phyloP scores from a whole-genome alignment of 148 eudicot genomes.

The Amaranthus hypochondriacus region DNA sequence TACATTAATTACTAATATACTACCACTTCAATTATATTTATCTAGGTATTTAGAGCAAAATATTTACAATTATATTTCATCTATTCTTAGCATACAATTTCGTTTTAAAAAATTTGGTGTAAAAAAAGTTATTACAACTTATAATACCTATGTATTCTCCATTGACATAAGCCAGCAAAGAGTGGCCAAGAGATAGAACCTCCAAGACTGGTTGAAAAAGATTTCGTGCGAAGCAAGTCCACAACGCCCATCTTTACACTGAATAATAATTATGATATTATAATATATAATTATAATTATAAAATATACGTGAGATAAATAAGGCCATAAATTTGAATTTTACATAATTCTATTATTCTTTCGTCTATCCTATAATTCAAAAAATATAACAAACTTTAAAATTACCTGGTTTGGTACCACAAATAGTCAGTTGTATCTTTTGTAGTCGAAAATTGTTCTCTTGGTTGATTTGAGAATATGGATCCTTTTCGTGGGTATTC shows the following conservation, averaged over 20 bases:
- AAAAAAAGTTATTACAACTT: too few relatives aligned
- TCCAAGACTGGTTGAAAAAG: slow-evolving; percentile 63
- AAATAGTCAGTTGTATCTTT: slow-evolving; percentile 71
- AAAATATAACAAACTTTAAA: background rate
- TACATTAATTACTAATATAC: too few relatives aligned
- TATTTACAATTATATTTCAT: too few relatives aligned
- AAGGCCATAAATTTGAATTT: too few relatives aligned
- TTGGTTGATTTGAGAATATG: slow-evolving; percentile 28
- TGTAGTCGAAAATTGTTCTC: slow-evolving; percentile 49
- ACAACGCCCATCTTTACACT: slow-evolving; percentile 49
- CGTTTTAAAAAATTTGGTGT: too few relatives aligned
- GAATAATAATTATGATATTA: background rate
- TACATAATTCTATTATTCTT: too few relatives aligned
- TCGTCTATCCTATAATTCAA: too few relatives aligned
- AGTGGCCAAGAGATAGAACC: slow-evolving; percentile 70
- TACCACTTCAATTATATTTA: too few relatives aligned
- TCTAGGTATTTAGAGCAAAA: too few relatives aligned
- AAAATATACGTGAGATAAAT: too few relatives aligned
- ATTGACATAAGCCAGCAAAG: slow-evolving; percentile 69
- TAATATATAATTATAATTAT: too few relatives aligned
- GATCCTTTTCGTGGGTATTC: slow-evolving; percentile 25
- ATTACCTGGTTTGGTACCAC: slow-evolving; percentile 84
- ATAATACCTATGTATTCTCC: slow-evolving; percentile 60
- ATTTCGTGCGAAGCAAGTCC: slow-evolving; percentile 60
- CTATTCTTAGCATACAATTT: too few relatives aligned